Evolutionary conservation across 352 stramenopile species (phyloP).

Genomic region (Phytopythium kandeliae): DNA sequence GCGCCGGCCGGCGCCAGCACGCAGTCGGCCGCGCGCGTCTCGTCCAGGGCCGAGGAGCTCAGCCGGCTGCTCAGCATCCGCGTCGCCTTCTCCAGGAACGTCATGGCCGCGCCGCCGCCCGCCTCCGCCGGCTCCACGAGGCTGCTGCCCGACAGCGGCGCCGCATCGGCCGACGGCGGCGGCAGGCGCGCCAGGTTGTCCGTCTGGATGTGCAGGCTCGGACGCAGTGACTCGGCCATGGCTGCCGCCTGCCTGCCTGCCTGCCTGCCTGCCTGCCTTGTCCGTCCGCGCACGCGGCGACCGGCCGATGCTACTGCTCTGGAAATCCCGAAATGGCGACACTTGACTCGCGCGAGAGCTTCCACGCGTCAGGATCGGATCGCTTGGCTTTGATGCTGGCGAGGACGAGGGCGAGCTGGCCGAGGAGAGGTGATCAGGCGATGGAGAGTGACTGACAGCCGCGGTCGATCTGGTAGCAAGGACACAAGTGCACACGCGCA

Average conservation of each 20-base stretch:
- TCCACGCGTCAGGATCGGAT: background rate
- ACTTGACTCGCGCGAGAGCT: too few species aligned
- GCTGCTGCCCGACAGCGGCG: conserved; percentile 6
- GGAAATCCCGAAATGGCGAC: background rate
- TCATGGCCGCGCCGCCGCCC: background rate
- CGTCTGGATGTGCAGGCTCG: conserved; percentile 51
- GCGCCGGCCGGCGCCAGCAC: conserved; percentile 11
- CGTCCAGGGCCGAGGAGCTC: conserved; percentile 6
- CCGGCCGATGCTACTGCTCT: background rate
- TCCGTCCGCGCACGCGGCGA: too few species aligned
- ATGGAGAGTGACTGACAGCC: background rate
- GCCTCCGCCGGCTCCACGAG: conserved; percentile 13
- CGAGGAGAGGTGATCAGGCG: background rate
- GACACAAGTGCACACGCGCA: background rate
- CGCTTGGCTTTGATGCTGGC: background rate
- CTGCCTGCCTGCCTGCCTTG: too few species aligned
- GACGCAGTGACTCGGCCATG: conserved; percentile 50
- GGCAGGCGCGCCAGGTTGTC: conserved; percentile 21
- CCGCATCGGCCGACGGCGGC: conserved; percentile 13
- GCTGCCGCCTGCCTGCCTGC: background rate
- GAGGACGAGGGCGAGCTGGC: background rate
- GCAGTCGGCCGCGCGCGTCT: conserved; percentile 16
- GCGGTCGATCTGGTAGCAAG: background rate
- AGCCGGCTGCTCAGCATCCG: conserved; percentile 47
- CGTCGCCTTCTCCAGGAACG: conserved; percentile 52